These are phyloP conservation scores for Nicotiana sylvestris DNA, from an alignment of 257 asterid genomes.

Conservation along the genomic window DNA sequence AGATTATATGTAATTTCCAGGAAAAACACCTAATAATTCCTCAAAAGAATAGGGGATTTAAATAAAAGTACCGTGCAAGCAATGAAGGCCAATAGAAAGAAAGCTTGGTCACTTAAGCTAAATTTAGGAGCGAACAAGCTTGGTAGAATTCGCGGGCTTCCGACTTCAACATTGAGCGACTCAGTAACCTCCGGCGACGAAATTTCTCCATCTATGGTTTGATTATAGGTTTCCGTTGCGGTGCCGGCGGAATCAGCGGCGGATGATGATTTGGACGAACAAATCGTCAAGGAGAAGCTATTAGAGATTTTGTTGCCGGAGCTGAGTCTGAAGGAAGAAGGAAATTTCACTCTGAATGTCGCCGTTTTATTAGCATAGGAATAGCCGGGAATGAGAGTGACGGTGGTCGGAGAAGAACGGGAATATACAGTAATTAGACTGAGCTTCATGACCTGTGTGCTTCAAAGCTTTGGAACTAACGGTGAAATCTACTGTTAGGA, in stretches of 20 bases:
- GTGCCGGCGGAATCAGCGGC: not conserved
- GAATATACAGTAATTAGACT: not conserved
- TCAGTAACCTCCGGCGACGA: conserved; percentile 24
- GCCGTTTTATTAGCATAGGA: not conserved
- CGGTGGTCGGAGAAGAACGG: conserved; percentile 14
- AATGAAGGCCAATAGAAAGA: conserved; percentile 60
- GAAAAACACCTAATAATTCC: not conserved
- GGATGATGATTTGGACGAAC: conserved; percentile 15
- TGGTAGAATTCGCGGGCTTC: conserved; percentile 42
- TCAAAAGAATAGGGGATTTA: not conserved
- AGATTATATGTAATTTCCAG: not conserved
- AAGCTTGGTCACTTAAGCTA: conserved; percentile 62
- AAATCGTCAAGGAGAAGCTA: conserved; percentile 5
- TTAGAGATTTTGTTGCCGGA: not conserved
- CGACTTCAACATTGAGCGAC: conserved; percentile 38
- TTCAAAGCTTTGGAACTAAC: not conserved
- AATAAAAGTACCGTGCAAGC: conserved; percentile 60
- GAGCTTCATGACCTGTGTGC: conserved; percentile 4
- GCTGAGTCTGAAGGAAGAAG: not conserved
- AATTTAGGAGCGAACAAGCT: conserved; percentile 30
- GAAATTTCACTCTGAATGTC: not conserved
- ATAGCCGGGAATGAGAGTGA: not conserved
- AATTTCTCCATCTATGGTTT: conserved; percentile 19
- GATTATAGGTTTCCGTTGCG: conserved; percentile 17
- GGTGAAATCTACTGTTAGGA: not conserved